Percentiles rank a stretch among this genome's conserved stretches.
Conservation (phyloP, 2,329 filamentous ascomycete species). For the Hymenoscyphus fructigenus region DNA sequence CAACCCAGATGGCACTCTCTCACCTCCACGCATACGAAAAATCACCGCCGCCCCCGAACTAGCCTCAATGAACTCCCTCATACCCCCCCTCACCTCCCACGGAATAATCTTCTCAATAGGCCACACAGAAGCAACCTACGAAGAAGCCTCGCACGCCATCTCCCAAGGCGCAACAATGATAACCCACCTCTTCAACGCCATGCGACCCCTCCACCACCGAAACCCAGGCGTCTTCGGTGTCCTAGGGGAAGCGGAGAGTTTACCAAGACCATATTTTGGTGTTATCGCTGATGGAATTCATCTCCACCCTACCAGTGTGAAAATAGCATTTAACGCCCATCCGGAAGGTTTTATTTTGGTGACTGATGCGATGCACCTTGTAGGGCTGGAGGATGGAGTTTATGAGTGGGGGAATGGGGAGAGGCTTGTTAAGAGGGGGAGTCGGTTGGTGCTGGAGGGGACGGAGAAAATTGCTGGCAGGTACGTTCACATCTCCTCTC, state of each 20-base stretch:
- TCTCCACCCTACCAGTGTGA: constrained; percentile 82
- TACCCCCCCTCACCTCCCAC: constrained; percentile 62
- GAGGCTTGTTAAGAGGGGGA: constrained; percentile 67
- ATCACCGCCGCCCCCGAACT: constrained; percentile 85
- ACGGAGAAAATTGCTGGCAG: constrained; percentile 77
- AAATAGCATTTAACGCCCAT: constrained; percentile 85
- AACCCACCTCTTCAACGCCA: constrained; percentile 92
- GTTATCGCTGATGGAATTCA: constrained; percentile 91
- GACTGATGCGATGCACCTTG: constrained; percentile 87
- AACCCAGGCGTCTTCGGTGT: constrained; percentile 90
- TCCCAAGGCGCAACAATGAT: constrained; percentile 82
- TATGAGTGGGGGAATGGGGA: constrained; percentile 84
- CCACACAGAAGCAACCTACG: constrained; percentile 84
- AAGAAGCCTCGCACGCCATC: constrained; percentile 71
- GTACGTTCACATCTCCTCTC: constrained; percentile 36
- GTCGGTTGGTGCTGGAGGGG: constrained; percentile 72
- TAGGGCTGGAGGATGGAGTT: constrained; percentile 77
- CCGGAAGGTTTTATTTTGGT: constrained; percentile 84
- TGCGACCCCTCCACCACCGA: constrained; percentile 86
- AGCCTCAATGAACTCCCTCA: constrained; percentile 66
- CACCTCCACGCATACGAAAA: constrained; percentile 59
- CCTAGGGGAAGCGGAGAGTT: constrained; percentile 61
- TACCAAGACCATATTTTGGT: constrained; percentile 72
- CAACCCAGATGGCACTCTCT: constrained; percentile 38
- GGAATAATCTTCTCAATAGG: constrained; percentile 79